Evolutionary conservation across 2,329 filamentous ascomycete species (phyloP), one percentile per base, ranked within the genome.

Genomic region (Xylaria sp.): DNA sequence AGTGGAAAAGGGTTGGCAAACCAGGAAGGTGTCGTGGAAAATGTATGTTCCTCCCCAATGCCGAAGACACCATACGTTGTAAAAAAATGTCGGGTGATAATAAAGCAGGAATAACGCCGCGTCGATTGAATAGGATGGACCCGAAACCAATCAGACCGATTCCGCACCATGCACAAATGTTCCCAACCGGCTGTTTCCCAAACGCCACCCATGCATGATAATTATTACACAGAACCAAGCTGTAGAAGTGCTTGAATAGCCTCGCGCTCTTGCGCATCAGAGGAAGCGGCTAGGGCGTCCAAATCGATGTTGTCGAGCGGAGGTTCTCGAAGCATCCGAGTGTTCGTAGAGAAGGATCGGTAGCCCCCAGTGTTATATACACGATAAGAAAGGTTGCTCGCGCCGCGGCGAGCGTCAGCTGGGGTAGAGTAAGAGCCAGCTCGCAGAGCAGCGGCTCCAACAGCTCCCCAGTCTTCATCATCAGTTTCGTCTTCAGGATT

Each of bases 391-490:
- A 82, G 76, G 78, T 84, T 81, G 80, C 84, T 79, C 74, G 80
- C 76, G 83, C 83, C 77, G 80, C 89, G 83, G 82, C 88, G 81
- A 86, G 90, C 82, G 65, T 85, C 82, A 8, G 80, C 83, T 74
- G 84, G 87, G 75, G 82, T 86, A 64, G 87, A 85, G 76, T 90
- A 90, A 7, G 89, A 91, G 58, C 87, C 86, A 68, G 88, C 88
- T 73, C 94, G 90, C 74, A 98, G 87, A 73, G 93, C 93, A 64
- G 92, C 94, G 37, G 94, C 93, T 64, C 94, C 95, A 71, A 97
- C 92, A 62, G 92, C 90, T 56, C 92, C 93, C 94, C 95, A 98
- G 81, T 98, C 94, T 81, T 98, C 95, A 78, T 98, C 94, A 78
- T 98, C 96, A 28, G 96, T 98, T 69, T 93, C 88, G 78, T 97